phyloP scores from a whole-genome alignment of 2,329 filamentous ascomycete species.

The Coccinonectria pachysandricola region DNA sequence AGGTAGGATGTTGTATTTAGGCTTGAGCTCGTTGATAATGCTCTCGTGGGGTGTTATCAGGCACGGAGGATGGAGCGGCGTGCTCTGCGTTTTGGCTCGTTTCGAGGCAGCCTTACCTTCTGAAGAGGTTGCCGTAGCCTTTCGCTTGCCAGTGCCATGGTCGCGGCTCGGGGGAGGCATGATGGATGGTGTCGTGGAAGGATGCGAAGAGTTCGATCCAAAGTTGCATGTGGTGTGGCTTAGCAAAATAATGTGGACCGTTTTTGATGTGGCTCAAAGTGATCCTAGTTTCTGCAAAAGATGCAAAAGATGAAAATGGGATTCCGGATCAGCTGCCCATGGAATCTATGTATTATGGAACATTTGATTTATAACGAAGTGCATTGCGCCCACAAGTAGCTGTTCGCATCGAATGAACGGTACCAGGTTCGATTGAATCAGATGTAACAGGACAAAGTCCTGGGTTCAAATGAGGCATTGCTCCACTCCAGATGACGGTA shows the following conservation, averaged over 20 bases:
- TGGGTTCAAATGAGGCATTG: too few relatives aligned
- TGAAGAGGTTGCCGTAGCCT: constrained; percentile 3
- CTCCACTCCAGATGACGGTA: too few relatives aligned
- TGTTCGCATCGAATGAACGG: too few relatives aligned
- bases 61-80: constrained; percentile 6
- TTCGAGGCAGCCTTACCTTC: constrained; percentile 6
- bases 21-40: constrained; percentile 32
- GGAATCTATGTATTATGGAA: too few relatives aligned
- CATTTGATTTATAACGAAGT: too few relatives aligned
- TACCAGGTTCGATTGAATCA: too few relatives aligned
- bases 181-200: constrained; percentile 3
- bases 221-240: constrained; percentile 1
- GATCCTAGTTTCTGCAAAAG: constrained; percentile 2
- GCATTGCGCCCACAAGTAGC: too few relatives aligned
- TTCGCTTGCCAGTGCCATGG: constrained; percentile 11
- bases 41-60: constrained; percentile 30
- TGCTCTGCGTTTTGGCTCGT: constrained; percentile 4
- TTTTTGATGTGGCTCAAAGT: too few relatives aligned
- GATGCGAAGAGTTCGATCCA: too few relatives aligned
- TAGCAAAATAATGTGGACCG: too few relatives aligned
- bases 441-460: too few relatives aligned
- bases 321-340: too few relatives aligned
- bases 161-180: constrained; percentile 8
- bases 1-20: constrained; percentile 39
- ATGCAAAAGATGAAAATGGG: constrained; percentile 12